Percentiles rank a stretch among this genome's conserved stretches.
Conservation (phyloP, 306 rosid genomes). For the Spatholobus suberectus region DNA sequence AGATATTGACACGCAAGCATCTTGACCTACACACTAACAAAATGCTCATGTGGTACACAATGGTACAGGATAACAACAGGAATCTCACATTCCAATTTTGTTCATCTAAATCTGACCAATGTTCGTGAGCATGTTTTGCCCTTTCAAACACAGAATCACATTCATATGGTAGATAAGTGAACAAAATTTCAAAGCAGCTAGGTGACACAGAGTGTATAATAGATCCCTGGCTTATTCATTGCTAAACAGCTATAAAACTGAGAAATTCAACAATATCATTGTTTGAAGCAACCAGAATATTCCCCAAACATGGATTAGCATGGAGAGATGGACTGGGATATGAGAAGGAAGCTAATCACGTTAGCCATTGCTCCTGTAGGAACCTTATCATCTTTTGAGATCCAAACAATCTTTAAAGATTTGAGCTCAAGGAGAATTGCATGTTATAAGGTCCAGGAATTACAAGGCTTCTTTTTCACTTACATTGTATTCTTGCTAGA, state of each 20-base stretch:
- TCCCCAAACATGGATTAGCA: neutral
- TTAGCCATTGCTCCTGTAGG: neutral
- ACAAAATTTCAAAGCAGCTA: neutral
- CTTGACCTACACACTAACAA: neutral
- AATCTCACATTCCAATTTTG: neutral
- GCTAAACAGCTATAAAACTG: neutral
- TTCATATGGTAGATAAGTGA: neutral
- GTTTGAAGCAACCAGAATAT: neutral
- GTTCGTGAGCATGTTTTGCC: neutral
- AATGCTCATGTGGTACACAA: neutral
- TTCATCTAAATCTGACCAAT: neutral
- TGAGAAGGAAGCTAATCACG: neutral
- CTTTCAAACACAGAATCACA: neutral
- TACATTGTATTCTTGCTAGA: neutral
- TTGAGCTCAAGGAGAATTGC: neutral
- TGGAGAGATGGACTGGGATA: neutral
- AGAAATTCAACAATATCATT: too few species aligned
- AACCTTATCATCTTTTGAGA: neutral
- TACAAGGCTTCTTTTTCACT: neutral
- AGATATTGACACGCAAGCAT: neutral
- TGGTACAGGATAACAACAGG: neutral
- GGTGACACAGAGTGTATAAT: neutral
- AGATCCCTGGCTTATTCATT: neutral
- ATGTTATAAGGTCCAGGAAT: slow-evolving; percentile 3
- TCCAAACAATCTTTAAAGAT: neutral